These are phyloP conservation scores for Colletotrichum filicis DNA, from an alignment of 2,329 filamentous ascomycete genomes.

Conservation along the genomic window DNA sequence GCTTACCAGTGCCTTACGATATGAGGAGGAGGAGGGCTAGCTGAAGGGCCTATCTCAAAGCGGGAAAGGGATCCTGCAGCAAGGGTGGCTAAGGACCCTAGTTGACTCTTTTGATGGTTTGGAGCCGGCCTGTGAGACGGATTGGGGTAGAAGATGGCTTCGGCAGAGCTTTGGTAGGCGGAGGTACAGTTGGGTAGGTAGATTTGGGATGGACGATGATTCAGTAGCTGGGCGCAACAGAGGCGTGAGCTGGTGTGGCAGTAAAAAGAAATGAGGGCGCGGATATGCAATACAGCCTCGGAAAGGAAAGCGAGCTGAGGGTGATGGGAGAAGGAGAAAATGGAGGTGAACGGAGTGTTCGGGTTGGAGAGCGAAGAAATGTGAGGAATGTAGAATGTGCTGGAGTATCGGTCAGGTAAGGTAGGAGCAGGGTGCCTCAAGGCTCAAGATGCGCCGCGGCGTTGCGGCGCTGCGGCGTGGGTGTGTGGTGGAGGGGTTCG, in stretches of 20 bases:
- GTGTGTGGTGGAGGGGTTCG: conserved; percentile 18
- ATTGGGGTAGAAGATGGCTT: conserved; percentile 18
- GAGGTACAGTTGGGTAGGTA: not conserved
- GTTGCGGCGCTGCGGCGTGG: conserved; percentile 1
- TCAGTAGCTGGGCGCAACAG: not conserved
- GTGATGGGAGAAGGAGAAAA: not conserved
- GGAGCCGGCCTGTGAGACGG: conserved; percentile 7
- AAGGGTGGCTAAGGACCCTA: conserved; percentile 21
- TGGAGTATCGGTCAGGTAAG: not conserved
- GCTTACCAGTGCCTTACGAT: not conserved
- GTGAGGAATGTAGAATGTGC: not conserved
- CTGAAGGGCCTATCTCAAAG: conserved; percentile 12
- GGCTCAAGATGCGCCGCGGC: not conserved
- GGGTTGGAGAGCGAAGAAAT: conserved; percentile 3
- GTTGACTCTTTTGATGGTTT: conserved; percentile 9
- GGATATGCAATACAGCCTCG: not conserved
- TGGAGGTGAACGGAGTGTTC: conserved; percentile 2
- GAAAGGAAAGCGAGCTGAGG: not conserved
- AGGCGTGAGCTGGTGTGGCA: conserved; percentile 18
- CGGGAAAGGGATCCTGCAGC: conserved; percentile 27
- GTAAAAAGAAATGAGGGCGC: not conserved
- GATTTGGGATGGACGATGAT: too few relatives aligned
- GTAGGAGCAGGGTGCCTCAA: not conserved
- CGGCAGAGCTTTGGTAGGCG: not conserved
- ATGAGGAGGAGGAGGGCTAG: conserved; percentile 5